Conservation (phyloP, 352 stramenopile species). For the Phytophthora cajani region DNA sequence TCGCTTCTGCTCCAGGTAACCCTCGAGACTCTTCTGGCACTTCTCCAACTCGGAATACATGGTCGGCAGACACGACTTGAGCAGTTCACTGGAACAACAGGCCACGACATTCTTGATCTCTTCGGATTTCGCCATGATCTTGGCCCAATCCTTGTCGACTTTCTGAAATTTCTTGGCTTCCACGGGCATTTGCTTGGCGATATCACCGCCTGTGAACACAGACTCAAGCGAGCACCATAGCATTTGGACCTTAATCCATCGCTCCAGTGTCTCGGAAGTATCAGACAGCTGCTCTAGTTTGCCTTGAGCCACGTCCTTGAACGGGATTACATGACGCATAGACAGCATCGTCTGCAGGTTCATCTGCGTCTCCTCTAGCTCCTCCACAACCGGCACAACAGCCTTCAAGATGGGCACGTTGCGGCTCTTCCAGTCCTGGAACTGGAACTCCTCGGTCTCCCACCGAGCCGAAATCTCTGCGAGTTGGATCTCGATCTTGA, state of each 20-base stretch:
- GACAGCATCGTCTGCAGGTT: conserved; percentile 98
- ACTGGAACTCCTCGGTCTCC: conserved; percentile 96
- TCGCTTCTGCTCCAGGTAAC: conserved; percentile 98
- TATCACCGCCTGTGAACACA: conserved; percentile 98
- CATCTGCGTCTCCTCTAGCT: conserved; percentile 98
- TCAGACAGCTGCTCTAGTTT: conserved; percentile 95
- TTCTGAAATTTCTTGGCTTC: conserved; percentile 99
- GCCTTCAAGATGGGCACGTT: conserved; percentile 97
- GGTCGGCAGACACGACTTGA: conserved; percentile 96
- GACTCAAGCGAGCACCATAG: conserved; percentile 98
- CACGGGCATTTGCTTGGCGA: conserved; percentile 98
- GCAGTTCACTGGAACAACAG: conserved; percentile 96
- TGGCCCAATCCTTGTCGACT: conserved; percentile 98
- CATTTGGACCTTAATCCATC: conserved; percentile 98
- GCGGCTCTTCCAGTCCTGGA: conserved; percentile 94
- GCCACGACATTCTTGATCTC: conserved; percentile 93
- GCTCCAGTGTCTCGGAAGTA: conserved; percentile 97
- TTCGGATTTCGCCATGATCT: conserved; percentile 96
- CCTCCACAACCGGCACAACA: conserved; percentile 96
- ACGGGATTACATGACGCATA: conserved; percentile 97
- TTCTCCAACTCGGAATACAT: conserved; percentile 99
- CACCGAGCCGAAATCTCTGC: conserved; percentile 95
- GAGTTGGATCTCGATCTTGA: conserved; percentile 97
- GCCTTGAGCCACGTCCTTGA: conserved; percentile 95
- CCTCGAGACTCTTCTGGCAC: conserved; percentile 98